A percentile compares a stretch with the other conserved stretches of the same genome.
Conservation (phyloP, 1,139 yeast species). For the Sugiyamaella grinbergsii region DNA sequence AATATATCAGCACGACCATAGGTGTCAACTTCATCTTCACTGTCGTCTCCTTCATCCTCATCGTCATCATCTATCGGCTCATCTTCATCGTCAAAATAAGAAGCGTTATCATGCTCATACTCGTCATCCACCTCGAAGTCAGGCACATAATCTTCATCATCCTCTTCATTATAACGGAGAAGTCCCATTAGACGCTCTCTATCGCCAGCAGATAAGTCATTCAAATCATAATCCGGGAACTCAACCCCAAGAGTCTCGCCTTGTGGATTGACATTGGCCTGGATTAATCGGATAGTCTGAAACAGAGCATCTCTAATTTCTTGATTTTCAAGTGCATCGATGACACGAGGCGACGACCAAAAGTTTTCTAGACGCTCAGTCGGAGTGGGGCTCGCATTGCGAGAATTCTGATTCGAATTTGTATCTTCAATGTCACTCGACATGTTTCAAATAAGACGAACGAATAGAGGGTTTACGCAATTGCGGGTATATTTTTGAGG, state of each 20-base stretch:
- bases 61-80: not conserved
- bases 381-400: not conserved
- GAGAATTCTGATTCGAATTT: not conserved
- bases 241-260: not conserved
- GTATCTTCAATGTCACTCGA: conserved; percentile 3
- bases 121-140: conserved; percentile 17
- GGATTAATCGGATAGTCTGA: conserved; percentile 2
- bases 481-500: no score
- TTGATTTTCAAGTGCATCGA: not conserved
- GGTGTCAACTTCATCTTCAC: not conserved
- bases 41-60: conserved; percentile 5
- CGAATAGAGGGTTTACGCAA: no score
- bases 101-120: conserved; percentile 2
- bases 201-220: not conserved
- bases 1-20: not conserved
- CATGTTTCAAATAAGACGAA: no score
- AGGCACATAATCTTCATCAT: conserved; percentile 22
- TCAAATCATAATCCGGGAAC: not conserved
- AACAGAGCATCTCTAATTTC: not conserved
- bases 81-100: conserved; percentile 9
- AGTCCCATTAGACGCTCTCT: conserved; percentile 5
- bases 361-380: not conserved
- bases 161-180: conserved; percentile 16
- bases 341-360: not conserved
- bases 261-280: not conserved